Evolutionary conservation across 1,139 yeast genomes (phyloP).

Genomic region (Suhomyces guaymorum): DNA sequence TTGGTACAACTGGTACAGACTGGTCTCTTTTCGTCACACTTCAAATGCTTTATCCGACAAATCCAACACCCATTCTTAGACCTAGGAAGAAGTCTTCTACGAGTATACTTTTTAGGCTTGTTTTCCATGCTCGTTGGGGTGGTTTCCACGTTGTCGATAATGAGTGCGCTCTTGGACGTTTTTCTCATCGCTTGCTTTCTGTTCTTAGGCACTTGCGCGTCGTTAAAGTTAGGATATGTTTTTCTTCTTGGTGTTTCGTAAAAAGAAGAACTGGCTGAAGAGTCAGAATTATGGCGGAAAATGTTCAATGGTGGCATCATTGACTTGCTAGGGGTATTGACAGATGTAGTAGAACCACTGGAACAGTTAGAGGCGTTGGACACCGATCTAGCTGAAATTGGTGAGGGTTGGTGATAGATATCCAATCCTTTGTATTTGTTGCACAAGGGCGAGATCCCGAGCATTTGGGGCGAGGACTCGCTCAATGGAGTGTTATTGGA

Average conservation of each 20-base stretch:
- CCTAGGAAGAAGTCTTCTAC: conserved; percentile 45
- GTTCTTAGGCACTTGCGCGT: conserved; percentile 18
- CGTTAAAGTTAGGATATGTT: conserved; percentile 19
- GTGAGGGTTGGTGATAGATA: conserved; percentile 18
- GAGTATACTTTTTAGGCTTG: conserved; percentile 39
- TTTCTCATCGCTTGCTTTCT: conserved; percentile 11
- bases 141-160: conserved; percentile 6
- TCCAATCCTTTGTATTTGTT: conserved; percentile 24
- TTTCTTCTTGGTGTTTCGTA: conserved; percentile 24
- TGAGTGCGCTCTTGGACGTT: conserved; percentile 10
- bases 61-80: conserved; percentile 53
- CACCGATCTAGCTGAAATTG: conserved; percentile 15
- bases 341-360: conserved; percentile 12
- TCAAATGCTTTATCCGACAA: conserved; percentile 51
- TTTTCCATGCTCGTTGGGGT: conserved; percentile 4
- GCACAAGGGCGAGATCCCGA: conserved; percentile 23
- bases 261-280: conserved; percentile 18
- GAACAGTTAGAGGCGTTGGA: conserved; percentile 18
- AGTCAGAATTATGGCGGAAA: conserved; percentile 31
- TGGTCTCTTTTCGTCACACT: conserved; percentile 48
- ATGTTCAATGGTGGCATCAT: conserved; percentile 27
- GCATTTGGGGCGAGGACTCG: conserved; percentile 18
- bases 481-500: conserved; percentile 15
- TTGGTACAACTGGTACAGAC: conserved; percentile 40
- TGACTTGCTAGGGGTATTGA: conserved; percentile 14